These are phyloP conservation scores for Aspergillus fumigatiaffinis DNA, from an alignment of 2,329 filamentous ascomycete genomes.

Conservation along the genomic window DNA sequence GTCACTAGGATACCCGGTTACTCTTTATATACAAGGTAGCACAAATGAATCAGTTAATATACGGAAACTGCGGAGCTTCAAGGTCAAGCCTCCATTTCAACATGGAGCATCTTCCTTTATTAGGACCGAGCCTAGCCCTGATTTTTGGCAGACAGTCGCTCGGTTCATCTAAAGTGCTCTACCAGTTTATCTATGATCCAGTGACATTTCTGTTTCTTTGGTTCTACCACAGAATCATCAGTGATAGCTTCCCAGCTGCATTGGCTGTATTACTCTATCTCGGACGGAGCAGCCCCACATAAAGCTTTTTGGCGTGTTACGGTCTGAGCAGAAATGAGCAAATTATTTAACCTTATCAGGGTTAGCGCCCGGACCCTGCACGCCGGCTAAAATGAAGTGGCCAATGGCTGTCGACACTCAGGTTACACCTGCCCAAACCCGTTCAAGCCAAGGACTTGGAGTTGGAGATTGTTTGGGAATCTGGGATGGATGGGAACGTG, in stretches of 20 bases:
- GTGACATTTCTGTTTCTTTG: not conserved
- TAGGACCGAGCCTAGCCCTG: not conserved
- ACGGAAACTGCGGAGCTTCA: not conserved
- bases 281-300: not conserved
- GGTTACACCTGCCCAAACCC: not conserved
- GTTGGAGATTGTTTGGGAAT: not conserved
- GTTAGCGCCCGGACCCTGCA: not conserved
- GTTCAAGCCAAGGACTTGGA: not conserved
- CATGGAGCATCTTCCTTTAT: not conserved
- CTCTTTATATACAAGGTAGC: not conserved
- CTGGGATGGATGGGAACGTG: not conserved
- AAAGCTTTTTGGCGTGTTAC: not conserved
- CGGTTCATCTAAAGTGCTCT: not conserved
- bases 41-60: not conserved
- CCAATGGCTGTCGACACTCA: not conserved
- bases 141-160: not conserved
- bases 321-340: not conserved
- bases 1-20: not conserved
- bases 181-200: no score
- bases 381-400: not conserved
- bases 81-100: not conserved
- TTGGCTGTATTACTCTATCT: not conserved
- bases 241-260: not conserved
- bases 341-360: not conserved
- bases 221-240: not conserved